A percentile compares a stretch with the other conserved stretches of the same genome.
These are phyloP conservation scores for Kwoniella bestiolae DNA, from an alignment of 768 basidiomycete genomes.

Conservation along the genomic window DNA sequence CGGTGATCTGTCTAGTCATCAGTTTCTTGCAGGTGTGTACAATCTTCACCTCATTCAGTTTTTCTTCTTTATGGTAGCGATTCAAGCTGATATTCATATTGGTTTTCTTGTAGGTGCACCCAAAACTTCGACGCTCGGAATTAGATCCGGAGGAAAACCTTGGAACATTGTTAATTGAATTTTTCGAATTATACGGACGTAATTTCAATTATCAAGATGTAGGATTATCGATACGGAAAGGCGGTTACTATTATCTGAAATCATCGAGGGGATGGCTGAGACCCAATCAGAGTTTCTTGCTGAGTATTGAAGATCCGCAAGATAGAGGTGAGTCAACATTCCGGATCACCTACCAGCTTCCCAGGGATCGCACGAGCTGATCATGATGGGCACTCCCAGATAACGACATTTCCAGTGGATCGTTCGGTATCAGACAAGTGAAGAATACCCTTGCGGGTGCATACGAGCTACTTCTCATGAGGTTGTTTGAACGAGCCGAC, in stretches of 20 bases:
- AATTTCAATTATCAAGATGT: conserved; percentile 89
- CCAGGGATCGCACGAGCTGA: conserved; percentile 7
- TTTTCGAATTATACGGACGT: conserved; percentile 92
- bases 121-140: conserved; percentile 84
- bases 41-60: not conserved
- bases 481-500: conserved; percentile 69
- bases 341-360: not conserved
- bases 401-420: conserved; percentile 90
- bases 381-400: conserved; percentile 62
- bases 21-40: conserved; percentile 81
- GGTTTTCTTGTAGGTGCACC: conserved; percentile 73
- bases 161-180: conserved; percentile 93
- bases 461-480: conserved; percentile 68
- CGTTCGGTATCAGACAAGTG: conserved; percentile 80
- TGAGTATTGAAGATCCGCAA: conserved; percentile 92
- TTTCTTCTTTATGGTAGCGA: not conserved
- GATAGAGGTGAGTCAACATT: conserved; percentile 70
- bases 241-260: conserved; percentile 89
- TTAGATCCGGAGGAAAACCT: conserved; percentile 86
- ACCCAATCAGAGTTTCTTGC: conserved; percentile 60
- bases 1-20: conserved; percentile 88
- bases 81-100: conserved; percentile 7
- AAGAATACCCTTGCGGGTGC: conserved; percentile 81
- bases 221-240: conserved; percentile 83
- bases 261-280: conserved; percentile 75